Evolutionary conservation across 495 filamentous ascomycete species (phyloP), one percentile per base, ranked within the genome.

Genomic region (Xylaria castorea): DNA sequence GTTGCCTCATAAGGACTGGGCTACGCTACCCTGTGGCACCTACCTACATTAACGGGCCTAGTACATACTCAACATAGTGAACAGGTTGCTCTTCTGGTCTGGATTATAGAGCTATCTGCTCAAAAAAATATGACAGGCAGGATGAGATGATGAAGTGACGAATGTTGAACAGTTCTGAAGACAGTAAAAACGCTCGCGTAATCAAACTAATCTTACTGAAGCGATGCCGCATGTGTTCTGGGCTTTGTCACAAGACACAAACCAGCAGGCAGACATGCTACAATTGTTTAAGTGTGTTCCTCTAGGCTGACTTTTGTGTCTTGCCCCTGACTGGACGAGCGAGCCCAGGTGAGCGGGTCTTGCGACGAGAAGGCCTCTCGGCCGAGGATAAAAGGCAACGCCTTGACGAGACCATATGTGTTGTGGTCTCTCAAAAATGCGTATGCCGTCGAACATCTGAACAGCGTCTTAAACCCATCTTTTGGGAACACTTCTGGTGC

Each of bases 1-100:
- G 27, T 71, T 58, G 70, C 57, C 70, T 63, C 60, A 57, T 36
- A 40, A 71, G 70, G 70, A 66, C 61, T 64, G 61, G 70, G 61
- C 62, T 57, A 61, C 61, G 70, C 38, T 57, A 58, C 61, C 34
- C 34, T 42, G 12, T 32, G 34, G 50, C 50, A 64, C 25, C 36
- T 32, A 40, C 36, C 27, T n/a, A 34, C 32, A 55, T n/a, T 22
- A 22, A 42, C 51, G 18, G 32, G 22, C n/a, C 50, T 27, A n/a
- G 25, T 9, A 40, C 22, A 25, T 42, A 40, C 42, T 50, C 63
- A 34, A n/a, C 16, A 51, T 22, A 32, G 34, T 27, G 30, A 48
- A 51, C 27, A 50, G 25, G 25, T 40, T 53, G 68, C 18, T 36
- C 58, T 63, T 38, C 57, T 20, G 60, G 53, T 25, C 22, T 22